These are phyloP conservation scores for Hanseniaspora thailandica DNA, from an alignment of 805 yeast species.

Conservation along the genomic window DNA sequence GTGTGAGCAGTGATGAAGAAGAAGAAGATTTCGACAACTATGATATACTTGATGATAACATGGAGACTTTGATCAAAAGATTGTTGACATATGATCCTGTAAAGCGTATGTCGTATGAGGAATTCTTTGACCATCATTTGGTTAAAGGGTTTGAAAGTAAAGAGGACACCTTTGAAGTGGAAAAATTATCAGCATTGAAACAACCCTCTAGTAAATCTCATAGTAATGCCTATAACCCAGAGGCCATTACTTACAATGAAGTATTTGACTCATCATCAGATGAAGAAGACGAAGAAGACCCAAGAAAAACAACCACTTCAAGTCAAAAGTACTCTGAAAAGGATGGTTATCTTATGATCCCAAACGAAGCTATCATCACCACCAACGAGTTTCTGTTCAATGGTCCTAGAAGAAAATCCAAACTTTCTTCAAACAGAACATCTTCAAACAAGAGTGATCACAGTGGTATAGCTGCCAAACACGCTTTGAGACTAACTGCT, in stretches of 20 bases:
- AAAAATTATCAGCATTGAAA: slow-evolving; percentile 27
- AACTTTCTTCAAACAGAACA: slow-evolving; percentile 44
- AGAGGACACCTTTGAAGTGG: slow-evolving; percentile 44
- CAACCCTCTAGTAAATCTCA: not conserved
- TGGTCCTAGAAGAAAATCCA: slow-evolving; percentile 31
- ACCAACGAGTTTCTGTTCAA: slow-evolving; percentile 20
- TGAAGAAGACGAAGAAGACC: not conserved
- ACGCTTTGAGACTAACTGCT: not conserved
- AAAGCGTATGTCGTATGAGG: slow-evolving; percentile 77
- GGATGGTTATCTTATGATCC: slow-evolving; percentile 4
- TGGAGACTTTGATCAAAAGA: slow-evolving; percentile 60
- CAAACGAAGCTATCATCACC: slow-evolving; percentile 10
- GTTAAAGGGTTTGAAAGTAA: slow-evolving; percentile 17
- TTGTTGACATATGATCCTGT: slow-evolving; percentile 74
- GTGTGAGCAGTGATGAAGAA: not conserved
- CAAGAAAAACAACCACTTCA: not conserved
- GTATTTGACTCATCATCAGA: slow-evolving; percentile 3
- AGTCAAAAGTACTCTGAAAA: not conserved
- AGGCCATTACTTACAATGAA: not conserved
- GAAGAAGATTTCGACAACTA: not conserved
- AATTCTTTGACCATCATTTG: slow-evolving; percentile 61
- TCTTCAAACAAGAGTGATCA: slow-evolving; percentile 36
- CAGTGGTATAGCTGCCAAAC: slow-evolving; percentile 21
- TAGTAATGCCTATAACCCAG: not conserved
- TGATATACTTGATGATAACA: slow-evolving; percentile 17